Percentiles rank a stretch among this genome's conserved stretches.
Conservation (phyloP, 805 yeast genomes). For the Lachancea dasiensis region DNA sequence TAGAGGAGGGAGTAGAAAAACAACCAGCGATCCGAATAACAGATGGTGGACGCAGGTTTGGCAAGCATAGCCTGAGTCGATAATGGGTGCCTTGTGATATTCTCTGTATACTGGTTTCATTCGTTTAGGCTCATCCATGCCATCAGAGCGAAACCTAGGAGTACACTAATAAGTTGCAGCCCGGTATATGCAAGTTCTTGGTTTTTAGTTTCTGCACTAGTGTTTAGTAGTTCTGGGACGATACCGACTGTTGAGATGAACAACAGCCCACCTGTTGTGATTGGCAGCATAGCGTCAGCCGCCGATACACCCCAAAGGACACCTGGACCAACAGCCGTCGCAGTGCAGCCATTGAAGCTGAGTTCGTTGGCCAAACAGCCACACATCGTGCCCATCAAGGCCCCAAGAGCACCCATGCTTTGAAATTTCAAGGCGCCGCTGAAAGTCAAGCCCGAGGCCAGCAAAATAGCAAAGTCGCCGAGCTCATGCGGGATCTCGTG, state of each 20-base stretch:
- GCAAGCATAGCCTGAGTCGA: too few relatives aligned
- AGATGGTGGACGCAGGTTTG: too few relatives aligned
- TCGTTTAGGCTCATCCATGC: constrained; percentile 22
- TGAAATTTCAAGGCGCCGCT: constrained; percentile 63
- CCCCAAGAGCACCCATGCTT: constrained; percentile 58
- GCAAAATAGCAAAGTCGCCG: constrained; percentile 71
- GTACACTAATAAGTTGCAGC: constrained; percentile 44
- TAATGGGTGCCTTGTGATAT: too few relatives aligned
- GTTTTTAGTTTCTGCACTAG: constrained; percentile 32
- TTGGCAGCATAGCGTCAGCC: constrained; percentile 51
- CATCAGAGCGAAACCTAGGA: constrained; percentile 55
- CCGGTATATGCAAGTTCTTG: constrained; percentile 38
- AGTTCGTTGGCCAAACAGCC: constrained; percentile 51
- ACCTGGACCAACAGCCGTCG: not conserved
- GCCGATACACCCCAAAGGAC: constrained; percentile 22
- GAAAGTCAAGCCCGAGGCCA: constrained; percentile 58
- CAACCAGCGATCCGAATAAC: too few relatives aligned
- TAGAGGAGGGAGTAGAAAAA: too few relatives aligned
- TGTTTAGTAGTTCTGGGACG: constrained; percentile 62
- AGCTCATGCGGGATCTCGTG: constrained; percentile 81
- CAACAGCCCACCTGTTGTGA: constrained; percentile 72
- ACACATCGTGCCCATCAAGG: constrained; percentile 56
- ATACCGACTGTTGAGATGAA: constrained; percentile 70
- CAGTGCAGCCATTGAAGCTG: not conserved
- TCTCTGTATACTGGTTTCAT: not conserved